Conservation (phyloP, 805 yeast genomes). For the Pichia phayaonensis region DNA sequence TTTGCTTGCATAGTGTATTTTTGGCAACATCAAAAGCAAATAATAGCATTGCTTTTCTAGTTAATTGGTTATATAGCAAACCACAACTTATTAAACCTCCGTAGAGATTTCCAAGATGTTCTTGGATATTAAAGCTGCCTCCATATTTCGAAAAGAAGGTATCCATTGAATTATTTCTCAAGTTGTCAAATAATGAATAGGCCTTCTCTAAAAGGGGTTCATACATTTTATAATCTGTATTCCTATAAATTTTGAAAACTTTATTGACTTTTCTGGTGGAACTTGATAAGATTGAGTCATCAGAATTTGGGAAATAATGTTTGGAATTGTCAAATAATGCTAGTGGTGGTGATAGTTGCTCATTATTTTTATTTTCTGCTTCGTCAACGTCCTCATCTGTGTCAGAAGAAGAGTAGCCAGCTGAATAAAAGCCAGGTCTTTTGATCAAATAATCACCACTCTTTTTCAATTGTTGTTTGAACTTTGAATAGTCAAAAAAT, state of each 20-base stretch:
- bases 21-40: background rate
- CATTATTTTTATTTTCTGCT: too few relatives aligned
- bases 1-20: background rate
- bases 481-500: background rate
- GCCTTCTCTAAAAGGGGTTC: background rate
- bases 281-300: background rate
- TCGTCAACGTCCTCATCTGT: background rate
- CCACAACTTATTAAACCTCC: background rate
- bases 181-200: too few relatives aligned
- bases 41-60: background rate
- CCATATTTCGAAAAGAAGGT: background rate
- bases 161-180: background rate
- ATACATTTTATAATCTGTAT: background rate
- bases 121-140: background rate
- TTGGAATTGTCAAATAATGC: background rate
- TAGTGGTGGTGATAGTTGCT: background rate
- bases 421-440: background rate
- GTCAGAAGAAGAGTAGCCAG: background rate
- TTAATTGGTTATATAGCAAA: background rate
- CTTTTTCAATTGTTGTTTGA: background rate
- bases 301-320: background rate
- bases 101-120: background rate
- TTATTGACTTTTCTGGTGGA: background rate
- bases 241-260: background rate
- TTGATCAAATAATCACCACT: background rate